A percentile compares a stretch with the other conserved stretches of the same genome.
phyloP scores from a whole-genome alignment of 2,329 filamentous ascomycete species.

The Aspergillus sp. region DNA sequence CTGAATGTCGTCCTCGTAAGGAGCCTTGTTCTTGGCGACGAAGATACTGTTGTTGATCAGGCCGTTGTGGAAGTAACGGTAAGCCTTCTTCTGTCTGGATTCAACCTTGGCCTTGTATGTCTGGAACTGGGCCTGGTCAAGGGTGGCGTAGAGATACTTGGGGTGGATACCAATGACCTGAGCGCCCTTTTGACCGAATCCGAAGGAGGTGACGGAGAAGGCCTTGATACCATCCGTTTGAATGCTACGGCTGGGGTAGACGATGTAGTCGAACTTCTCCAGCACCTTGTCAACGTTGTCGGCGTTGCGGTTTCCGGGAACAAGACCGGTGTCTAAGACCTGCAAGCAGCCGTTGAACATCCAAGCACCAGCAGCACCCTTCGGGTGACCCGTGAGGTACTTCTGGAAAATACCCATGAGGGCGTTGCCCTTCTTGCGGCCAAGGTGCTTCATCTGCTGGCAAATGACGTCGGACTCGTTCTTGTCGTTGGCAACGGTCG shows the following conservation, averaged over 20 bases:
- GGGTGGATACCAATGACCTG: constrained; percentile 96
- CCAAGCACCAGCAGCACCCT: constrained; percentile 98
- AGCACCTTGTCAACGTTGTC: constrained; percentile 95
- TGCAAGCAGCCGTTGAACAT: constrained; percentile 99
- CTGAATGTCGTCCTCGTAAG: constrained; percentile 84
- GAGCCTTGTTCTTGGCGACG: constrained; percentile 85
- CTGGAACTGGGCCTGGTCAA: constrained; percentile 76
- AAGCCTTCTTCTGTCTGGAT: constrained; percentile 94
- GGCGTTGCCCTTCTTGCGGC: constrained; percentile 92
- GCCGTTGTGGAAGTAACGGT: constrained; percentile 97
- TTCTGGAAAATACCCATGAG: constrained; percentile 98
- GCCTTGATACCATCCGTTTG: constrained; percentile 98
- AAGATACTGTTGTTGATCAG: constrained; percentile 98
- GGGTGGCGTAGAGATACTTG: constrained; percentile 89
- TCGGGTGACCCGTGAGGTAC: constrained; percentile 96
- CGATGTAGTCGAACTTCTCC: constrained; percentile 96
- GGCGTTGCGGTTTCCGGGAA: constrained; percentile 94
- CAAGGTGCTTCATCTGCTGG: constrained; percentile 90
- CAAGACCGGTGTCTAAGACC: constrained; percentile 85
- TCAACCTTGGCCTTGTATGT: constrained; percentile 83
- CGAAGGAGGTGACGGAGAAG: constrained; percentile 97
- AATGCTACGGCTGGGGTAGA: constrained; percentile 89
- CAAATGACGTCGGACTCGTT: constrained; percentile 98
- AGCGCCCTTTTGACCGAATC: constrained; percentile 97
- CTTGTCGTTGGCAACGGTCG: constrained; percentile 98